Percentiles rank a stretch among this genome's conserved stretches.
phyloP scores from a whole-genome alignment of 2,329 filamentous ascomycete species.

The Diaporthe amygdali region DNA sequence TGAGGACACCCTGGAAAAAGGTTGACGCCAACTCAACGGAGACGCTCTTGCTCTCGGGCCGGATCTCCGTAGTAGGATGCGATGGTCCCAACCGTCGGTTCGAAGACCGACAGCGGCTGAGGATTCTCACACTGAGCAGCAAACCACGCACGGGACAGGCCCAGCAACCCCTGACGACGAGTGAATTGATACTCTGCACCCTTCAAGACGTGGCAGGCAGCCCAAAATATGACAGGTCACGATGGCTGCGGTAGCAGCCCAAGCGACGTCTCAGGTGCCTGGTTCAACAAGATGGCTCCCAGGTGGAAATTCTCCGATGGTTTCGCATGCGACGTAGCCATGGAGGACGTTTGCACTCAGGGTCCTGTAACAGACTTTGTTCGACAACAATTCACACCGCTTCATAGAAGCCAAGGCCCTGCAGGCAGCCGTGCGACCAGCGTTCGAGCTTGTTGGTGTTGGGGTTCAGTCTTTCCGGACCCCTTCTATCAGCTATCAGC shows the following conservation, averaged over 20 bases:
- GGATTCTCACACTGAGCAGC: not conserved
- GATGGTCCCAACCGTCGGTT: not conserved
- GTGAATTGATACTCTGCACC: too few relatives aligned
- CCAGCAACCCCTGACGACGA: not conserved
- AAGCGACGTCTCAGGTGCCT: not conserved
- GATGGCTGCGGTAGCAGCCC: not conserved
- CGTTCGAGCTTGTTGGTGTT: not conserved
- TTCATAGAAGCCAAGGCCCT: not conserved
- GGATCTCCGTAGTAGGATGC: not conserved
- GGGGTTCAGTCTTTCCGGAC: not conserved
- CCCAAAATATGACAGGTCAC: not conserved
- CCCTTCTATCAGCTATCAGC: not conserved
- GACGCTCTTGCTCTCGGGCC: not conserved
- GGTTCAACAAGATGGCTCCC: not conserved
- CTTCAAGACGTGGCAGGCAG: not conserved
- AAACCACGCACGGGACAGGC: not conserved
- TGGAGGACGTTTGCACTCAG: not conserved
- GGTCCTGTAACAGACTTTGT: not conserved
- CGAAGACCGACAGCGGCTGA: not conserved
- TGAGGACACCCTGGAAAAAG: not conserved
- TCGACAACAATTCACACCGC: not conserved
- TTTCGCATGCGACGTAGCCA: not conserved
- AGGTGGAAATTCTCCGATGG: not conserved
- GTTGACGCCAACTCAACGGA: not conserved
- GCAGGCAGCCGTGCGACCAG: not conserved